Conservation (phyloP, 2,329 filamentous ascomycete species). For the Metarhizium rileyi region DNA sequence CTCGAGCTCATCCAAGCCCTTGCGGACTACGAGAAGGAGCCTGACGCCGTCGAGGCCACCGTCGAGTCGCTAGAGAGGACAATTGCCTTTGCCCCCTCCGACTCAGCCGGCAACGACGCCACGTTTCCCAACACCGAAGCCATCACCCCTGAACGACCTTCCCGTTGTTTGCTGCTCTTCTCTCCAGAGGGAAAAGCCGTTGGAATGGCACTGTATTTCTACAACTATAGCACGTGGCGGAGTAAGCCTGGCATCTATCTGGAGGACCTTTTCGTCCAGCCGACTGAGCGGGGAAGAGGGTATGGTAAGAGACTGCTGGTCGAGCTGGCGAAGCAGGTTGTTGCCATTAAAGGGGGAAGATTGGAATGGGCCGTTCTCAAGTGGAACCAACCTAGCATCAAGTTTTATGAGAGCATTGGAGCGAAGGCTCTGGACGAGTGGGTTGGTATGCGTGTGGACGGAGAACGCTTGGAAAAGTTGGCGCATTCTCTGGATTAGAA, state of each 20-base stretch:
- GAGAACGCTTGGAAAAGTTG: slow-evolving; percentile 52
- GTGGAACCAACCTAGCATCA: slow-evolving; percentile 86
- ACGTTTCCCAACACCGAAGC: slow-evolving; percentile 37
- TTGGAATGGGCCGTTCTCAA: slow-evolving; percentile 88
- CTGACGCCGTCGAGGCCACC: slow-evolving; percentile 67
- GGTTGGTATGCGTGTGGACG: slow-evolving; percentile 67
- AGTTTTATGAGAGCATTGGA: slow-evolving; percentile 70
- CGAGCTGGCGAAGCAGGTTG: slow-evolving; percentile 68
- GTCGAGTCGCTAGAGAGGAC: slow-evolving; percentile 61
- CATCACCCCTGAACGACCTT: slow-evolving; percentile 49
- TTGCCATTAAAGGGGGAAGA: slow-evolving; percentile 60
- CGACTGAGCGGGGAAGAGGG: slow-evolving; percentile 59
- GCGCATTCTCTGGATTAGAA: slow-evolving; percentile 31
- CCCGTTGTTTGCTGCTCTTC: slow-evolving; percentile 64
- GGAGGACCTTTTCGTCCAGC: slow-evolving; percentile 81
- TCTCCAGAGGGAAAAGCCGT: slow-evolving; percentile 39
- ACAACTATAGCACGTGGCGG: slow-evolving; percentile 93
- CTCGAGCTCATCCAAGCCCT: slow-evolving; percentile 74
- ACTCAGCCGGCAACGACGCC: slow-evolving; percentile 29
- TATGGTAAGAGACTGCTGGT: slow-evolving; percentile 71
- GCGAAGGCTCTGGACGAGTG: slow-evolving; percentile 60
- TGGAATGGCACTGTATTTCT: slow-evolving; percentile 85
- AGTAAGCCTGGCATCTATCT: slow-evolving; percentile 83
- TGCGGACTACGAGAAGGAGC: slow-evolving; percentile 76
- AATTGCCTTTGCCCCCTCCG: slow-evolving; percentile 62